Evolutionary conservation across 2,329 filamentous ascomycete genomes (phyloP).

Genomic region (Ophiostoma perfectum): DNA sequence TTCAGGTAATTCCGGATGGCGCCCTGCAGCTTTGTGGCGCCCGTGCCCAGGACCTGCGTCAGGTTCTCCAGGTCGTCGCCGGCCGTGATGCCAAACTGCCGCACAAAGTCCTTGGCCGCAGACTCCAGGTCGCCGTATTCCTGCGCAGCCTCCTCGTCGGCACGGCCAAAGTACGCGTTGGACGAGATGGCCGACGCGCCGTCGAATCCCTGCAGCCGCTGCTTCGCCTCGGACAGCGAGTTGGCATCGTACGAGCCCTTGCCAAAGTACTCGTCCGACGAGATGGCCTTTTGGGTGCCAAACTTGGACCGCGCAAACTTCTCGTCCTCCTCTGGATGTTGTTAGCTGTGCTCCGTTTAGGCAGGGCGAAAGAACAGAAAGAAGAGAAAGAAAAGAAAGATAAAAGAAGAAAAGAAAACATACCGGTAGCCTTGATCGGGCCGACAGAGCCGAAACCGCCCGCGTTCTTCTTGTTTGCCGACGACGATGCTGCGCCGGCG

Average conservation of each 20-base stretch:
- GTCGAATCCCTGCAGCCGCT: slow-evolving; percentile 84
- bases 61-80: slow-evolving; percentile 94
- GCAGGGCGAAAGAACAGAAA: slow-evolving; percentile 23
- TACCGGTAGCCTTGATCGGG: slow-evolving; percentile 57
- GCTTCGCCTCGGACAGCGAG: slow-evolving; percentile 78
- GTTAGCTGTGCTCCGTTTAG: slow-evolving; percentile 28
- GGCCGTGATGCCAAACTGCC: slow-evolving; percentile 91
- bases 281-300: slow-evolving; percentile 88
- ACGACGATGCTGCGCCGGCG: slow-evolving; percentile 30
- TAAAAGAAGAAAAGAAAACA: not conserved
- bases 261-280: slow-evolving; percentile 96
- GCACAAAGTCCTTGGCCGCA: slow-evolving; percentile 93
- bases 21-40: slow-evolving; percentile 76
- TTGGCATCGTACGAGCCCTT: slow-evolving; percentile 78
- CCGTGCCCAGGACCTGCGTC: slow-evolving; percentile 75
- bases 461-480: slow-evolving; percentile 61
- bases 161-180: slow-evolving; percentile 94
- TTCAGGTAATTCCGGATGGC: slow-evolving; percentile 60
- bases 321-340: slow-evolving; percentile 59
- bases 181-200: slow-evolving; percentile 88
- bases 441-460: slow-evolving; percentile 84
- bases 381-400: not conserved
- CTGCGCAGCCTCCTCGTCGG: slow-evolving; percentile 67
- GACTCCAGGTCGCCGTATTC: slow-evolving; percentile 87
- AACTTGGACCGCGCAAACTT: slow-evolving; percentile 84